A percentile compares a stretch with the other conserved stretches of the same genome.
These are phyloP conservation scores for Kwoniella botswanensis DNA, from an alignment of 768 basidiomycete species.

Conservation along the genomic window DNA sequence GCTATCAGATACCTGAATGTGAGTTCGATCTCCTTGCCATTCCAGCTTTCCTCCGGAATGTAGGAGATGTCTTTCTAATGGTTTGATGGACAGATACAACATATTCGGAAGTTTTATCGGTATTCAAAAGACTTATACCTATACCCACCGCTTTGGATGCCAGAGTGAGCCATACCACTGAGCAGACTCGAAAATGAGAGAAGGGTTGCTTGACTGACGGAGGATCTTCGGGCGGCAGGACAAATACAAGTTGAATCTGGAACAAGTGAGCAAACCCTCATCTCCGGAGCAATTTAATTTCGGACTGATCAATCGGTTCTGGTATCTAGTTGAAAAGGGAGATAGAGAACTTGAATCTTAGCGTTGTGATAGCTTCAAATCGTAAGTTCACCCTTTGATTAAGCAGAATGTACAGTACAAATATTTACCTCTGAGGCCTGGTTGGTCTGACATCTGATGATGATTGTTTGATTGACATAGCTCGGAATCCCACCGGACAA, in stretches of 20 bases:
- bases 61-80: constrained; percentile 23
- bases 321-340: constrained; percentile 75
- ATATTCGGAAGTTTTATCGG: constrained; percentile 56
- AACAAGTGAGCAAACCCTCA: constrained; percentile 39
- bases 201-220: no score
- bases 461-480: no score
- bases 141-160: constrained; percentile 72
- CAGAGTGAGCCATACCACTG: constrained; percentile 28
- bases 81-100: constrained; percentile 33
- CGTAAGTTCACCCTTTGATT: constrained; percentile 54
- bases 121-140: constrained; percentile 86
- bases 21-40: constrained; percentile 8
- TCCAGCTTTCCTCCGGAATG: background rate
- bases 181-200: background rate
- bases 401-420: no score
- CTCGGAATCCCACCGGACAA: constrained; percentile 97
- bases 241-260: constrained; percentile 77
- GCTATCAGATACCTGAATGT: constrained; percentile 48
- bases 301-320: background rate
- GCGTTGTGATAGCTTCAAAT: constrained; percentile 86
- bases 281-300: no score
- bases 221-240: constrained; percentile 29
- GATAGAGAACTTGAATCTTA: constrained; percentile 78
- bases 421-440: no score
- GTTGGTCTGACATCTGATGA: no score